Evolutionary conservation across 257 asterid genomes (phyloP), one percentile per base, ranked within the genome.

Genomic region (Lycium barbarum): DNA sequence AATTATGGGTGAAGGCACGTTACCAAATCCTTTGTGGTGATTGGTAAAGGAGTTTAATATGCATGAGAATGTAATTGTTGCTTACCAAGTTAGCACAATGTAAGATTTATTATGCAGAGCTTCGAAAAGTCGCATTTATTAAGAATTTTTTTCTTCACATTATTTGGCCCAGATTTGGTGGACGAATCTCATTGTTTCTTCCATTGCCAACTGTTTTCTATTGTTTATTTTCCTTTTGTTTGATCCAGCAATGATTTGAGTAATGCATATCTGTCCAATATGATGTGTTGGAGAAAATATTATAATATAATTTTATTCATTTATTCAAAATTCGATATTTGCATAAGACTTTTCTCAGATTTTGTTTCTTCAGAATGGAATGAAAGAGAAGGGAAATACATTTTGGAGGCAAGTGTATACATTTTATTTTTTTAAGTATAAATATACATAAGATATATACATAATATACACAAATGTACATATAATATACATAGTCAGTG

Each of bases 111-210:
- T 71, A 18, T 26, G n/a, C 33, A 43, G 3, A 43, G 14, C 22
- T 18, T 43, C 9, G 36, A 45, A 49, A 49, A 22, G 13, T 74
- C 3, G 12, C 45, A 1, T 22, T 49, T 47, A n/a, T 20, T 22
- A 74, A 54, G 63, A 49, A 51, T 76, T 26, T 76, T 5, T 51
- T 68, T 33, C 72, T 65, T 22, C 82, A 76, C 82, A 26, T 22
- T 76, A 76, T 76, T 76, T 74, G 81, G 81, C 49, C 22, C 62
- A n/a, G 40, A 20, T 74, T 73, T 49, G 81, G 62, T 49, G 81
- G 45, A 51, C 0, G 13, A 22, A 76, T n/a, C 43, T 49, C 62
- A 3, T 22, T 12, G 20, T 49, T 22, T 51, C 81, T 49, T 74
- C 45, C 22, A 26, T 26, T 49, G 63, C 81, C 81, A 51, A 76